A percentile compares a stretch with the other conserved stretches of the same genome.
Evolutionary conservation across 2,329 filamentous ascomycete genomes (phyloP).

Genomic region (Pseudopyricularia cyperi): DNA sequence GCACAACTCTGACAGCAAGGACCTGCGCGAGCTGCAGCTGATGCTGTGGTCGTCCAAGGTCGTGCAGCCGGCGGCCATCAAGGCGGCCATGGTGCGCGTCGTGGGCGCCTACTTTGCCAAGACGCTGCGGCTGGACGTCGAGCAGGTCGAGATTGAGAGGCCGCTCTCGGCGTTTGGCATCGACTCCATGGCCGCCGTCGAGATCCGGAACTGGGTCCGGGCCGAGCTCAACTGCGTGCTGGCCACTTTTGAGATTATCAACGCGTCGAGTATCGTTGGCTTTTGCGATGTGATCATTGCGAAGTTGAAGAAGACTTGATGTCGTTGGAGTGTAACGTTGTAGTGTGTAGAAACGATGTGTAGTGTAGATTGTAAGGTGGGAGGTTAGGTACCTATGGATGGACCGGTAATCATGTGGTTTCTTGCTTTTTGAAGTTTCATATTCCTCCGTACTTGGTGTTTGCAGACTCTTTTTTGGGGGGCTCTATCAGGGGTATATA

Average conservation of each 20-base stretch:
- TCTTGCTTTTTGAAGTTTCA: no score
- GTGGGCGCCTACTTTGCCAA: not conserved
- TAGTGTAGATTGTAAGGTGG: no score
- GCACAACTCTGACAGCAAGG: not conserved
- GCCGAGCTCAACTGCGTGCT: not conserved
- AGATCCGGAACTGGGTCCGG: not conserved
- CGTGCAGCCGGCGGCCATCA: not conserved
- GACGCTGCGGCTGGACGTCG: not conserved
- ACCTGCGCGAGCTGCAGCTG: not conserved
- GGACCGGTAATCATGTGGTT: no score
- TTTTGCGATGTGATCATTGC: not conserved
- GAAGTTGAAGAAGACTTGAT: slow-evolving; percentile 14
- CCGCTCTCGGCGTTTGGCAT: not conserved
- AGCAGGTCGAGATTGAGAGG: not conserved
- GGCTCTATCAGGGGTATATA: no score
- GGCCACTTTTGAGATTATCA: not conserved
- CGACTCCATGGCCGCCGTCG: not conserved
- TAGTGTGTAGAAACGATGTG: no score
- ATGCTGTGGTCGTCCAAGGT: not conserved
- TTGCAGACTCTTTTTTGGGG: no score
- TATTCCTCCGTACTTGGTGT: no score
- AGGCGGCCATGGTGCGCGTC: not conserved
- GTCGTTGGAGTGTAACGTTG: no score
- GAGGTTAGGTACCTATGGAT: no score
- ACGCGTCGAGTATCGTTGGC: not conserved